These are phyloP conservation scores for Eucalyptus sp. DNA, from an alignment of 345 rosid species.

Conservation along the genomic window DNA sequence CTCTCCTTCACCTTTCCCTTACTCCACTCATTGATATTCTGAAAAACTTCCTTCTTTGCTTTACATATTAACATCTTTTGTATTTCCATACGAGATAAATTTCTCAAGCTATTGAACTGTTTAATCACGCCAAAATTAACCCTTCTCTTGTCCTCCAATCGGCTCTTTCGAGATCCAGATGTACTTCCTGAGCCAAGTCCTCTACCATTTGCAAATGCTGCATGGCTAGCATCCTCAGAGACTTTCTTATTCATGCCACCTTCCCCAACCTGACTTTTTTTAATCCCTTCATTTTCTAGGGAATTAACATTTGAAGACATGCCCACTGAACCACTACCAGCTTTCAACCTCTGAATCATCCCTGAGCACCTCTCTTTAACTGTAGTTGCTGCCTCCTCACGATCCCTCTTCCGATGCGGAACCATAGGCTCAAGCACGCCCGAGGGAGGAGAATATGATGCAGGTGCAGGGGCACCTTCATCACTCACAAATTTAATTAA, in stretches of 20 bases:
- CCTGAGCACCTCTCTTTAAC: not conserved
- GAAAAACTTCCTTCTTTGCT: conserved; percentile 16
- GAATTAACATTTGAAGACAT: not conserved
- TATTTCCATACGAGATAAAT: conserved; percentile 1
- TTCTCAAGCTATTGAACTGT: rapidly evolving
- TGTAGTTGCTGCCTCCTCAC: not conserved
- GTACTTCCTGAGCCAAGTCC: not conserved
- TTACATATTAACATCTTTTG: conserved; percentile 8
- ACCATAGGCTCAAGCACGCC: not conserved
- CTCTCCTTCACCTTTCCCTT: not conserved
- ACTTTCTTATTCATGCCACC: not conserved
- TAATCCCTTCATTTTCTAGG: conserved; percentile 8
- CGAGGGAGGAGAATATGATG: not conserved
- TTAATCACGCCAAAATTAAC: not conserved
- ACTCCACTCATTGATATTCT: conserved; percentile 1
- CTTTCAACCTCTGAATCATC: conserved; percentile 1
- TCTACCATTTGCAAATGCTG: not conserved
- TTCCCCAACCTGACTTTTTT: conserved; percentile 6
- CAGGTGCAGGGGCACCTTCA: not conserved
- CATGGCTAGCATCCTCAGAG: not conserved
- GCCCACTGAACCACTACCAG: not conserved
- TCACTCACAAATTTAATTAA: not conserved
- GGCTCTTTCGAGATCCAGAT: not conserved
- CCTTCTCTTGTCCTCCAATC: not conserved
- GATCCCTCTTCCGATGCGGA: not conserved